Evolutionary conservation across 1,284 basidiomycete species (phyloP), one percentile per base, ranked within the genome.

Genomic region (Microbotryum lychnidis-dioicae): DNA sequence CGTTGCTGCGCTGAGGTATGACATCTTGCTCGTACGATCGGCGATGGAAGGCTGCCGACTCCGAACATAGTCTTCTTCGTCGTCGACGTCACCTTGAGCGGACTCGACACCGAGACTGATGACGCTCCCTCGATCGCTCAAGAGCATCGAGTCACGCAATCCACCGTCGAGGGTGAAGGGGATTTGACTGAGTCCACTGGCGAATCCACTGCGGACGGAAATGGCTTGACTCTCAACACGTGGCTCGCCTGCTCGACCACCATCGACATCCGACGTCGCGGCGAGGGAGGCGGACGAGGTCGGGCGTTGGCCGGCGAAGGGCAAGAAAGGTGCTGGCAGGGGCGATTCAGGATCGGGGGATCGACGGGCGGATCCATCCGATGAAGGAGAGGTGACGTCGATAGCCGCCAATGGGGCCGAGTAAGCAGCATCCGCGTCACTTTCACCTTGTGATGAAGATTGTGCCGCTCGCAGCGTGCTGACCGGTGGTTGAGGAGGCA

Each of bases 231-330:
- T 60, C 33, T 65, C 55, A 45, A 65, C 65, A 31, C 65, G 60
- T 14, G 58, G 42, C 6, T 31, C 14, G 31, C 54, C 47, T 21
- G 56, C 31, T 31, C 31, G 8, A 31, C 23, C 14, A 31, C 33
- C 51, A 29, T 8, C 27, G 0, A 53, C 25, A 12, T 25, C 27
- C 23, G 54, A 10, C 2, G 25, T 31, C 25, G 27, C 25, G 12
- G 29, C 10, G 25, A 25, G 8, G 6, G 61, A 49, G 37, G 31
- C 31, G 16, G 44, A 20, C 3, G 66, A 50, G 9, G 58, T 60
- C 1, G 65, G 67, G 6, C 62, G 60, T 27, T 69, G 67, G 23
- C 67, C 67, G 0, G 67, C 67, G 46, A 69, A 69, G 16, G 67
- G 67, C 6, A 69, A 56, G 65, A 65, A 69, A 0, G 67, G 67